Percentiles rank a stretch among this genome's conserved stretches.
These are phyloP conservation scores for Malassezia yamatoensis DNA, from an alignment of 1,284 basidiomycete genomes.

Conservation along the genomic window DNA sequence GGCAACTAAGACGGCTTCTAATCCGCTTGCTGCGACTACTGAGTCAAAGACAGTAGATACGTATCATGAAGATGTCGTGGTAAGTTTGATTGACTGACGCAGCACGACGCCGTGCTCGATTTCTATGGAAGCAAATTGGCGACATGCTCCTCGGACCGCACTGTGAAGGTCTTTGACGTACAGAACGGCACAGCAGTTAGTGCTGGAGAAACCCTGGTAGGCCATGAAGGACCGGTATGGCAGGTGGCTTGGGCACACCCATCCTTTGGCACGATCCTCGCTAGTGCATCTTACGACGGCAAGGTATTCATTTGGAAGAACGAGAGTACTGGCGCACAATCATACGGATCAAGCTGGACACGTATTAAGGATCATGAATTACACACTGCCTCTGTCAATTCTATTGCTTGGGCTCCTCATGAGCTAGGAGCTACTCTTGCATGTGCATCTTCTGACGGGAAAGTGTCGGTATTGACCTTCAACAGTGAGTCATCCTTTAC, in stretches of 20 bases:
- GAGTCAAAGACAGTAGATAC: slow-evolving; percentile 40
- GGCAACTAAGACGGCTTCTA: background rate
- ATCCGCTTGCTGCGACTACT: background rate
- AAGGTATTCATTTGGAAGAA: slow-evolving; percentile 99
- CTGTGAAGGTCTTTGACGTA: slow-evolving; percentile 89
- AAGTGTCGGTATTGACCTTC: slow-evolving; percentile 90
- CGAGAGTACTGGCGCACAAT: slow-evolving; percentile 23
- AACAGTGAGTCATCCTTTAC: slow-evolving; percentile 54
- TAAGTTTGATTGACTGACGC: slow-evolving; percentile 12
- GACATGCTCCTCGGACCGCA: slow-evolving; percentile 90
- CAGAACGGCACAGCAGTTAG: slow-evolving; percentile 67
- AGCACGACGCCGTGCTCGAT: slow-evolving; percentile 90
- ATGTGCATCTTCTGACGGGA: slow-evolving; percentile 95
- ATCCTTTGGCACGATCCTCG: slow-evolving; percentile 79
- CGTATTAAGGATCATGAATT: slow-evolving; percentile 93
- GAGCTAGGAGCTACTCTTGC: slow-evolving; percentile 92
- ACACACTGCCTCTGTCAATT: slow-evolving; percentile 92
- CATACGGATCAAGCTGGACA: slow-evolving; percentile 57
- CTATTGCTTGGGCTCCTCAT: slow-evolving; percentile 94
- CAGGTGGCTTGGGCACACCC: slow-evolving; percentile 98
- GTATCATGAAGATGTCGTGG: slow-evolving; percentile 45
- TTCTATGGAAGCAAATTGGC: slow-evolving; percentile 94
- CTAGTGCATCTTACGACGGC: slow-evolving; percentile 94
- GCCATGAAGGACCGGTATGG: slow-evolving; percentile 92
- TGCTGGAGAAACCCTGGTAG: slow-evolving; percentile 49